A percentile compares a stretch with the other conserved stretches of the same genome.
Evolutionary conservation across 208 protist species (phyloP).

Genomic region (Crithidia fasciculata): DNA sequence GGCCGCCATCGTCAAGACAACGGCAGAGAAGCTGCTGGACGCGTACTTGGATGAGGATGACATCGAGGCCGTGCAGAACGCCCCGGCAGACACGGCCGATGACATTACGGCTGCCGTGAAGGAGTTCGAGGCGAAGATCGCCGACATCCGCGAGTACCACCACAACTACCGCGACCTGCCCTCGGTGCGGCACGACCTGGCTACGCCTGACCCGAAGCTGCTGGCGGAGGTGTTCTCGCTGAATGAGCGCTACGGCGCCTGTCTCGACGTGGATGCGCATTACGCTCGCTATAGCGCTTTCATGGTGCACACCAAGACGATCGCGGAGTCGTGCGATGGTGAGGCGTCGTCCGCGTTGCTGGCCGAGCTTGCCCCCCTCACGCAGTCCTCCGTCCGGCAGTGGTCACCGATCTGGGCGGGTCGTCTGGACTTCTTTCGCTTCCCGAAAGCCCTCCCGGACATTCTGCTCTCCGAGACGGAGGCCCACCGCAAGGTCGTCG

Average conservation of each 20-base stretch:
- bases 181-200: slow-evolving; percentile 49
- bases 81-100: slow-evolving; percentile 51
- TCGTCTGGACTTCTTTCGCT: slow-evolving; percentile 75
- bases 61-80: slow-evolving; percentile 64
- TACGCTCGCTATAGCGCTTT: slow-evolving; percentile 80
- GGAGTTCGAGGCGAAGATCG: slow-evolving; percentile 77
- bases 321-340: slow-evolving; percentile 28
- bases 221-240: slow-evolving; percentile 67
- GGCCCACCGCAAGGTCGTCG: slow-evolving; percentile 71
- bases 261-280: slow-evolving; percentile 78
- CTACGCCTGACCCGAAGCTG: slow-evolving; percentile 50
- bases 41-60: slow-evolving; percentile 89
- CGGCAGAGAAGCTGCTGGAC: slow-evolving; percentile 82
- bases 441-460: slow-evolving; percentile 53
- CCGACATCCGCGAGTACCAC: slow-evolving; percentile 88
- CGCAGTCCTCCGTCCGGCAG: slow-evolving; percentile 14
- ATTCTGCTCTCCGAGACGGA: slow-evolving; percentile 61
- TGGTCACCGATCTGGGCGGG: slow-evolving; percentile 45
- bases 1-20: slow-evolving; percentile 44
- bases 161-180: slow-evolving; percentile 74
- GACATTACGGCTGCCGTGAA: slow-evolving; percentile 60
- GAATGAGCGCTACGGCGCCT: slow-evolving; percentile 67
- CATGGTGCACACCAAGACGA: slow-evolving; percentile 62
- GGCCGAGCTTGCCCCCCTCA: slow-evolving; percentile 4
- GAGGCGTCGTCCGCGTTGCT: slow-evolving; percentile 3